These are phyloP conservation scores for Hypoxylon fuscum DNA, from an alignment of 495 filamentous ascomycete genomes.

Conservation along the genomic window DNA sequence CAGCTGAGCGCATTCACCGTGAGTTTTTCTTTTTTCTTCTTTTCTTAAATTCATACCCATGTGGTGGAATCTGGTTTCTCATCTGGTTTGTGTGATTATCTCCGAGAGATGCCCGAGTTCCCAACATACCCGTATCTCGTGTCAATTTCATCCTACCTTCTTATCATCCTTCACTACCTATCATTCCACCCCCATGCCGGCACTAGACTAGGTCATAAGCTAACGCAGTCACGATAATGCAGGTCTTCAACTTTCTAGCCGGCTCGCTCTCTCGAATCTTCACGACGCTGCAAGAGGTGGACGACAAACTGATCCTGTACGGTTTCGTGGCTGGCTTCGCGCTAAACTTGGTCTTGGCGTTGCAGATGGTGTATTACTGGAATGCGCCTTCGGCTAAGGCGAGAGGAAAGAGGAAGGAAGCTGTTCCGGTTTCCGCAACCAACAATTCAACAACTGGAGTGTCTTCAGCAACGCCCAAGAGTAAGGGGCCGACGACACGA, in stretches of 20 bases:
- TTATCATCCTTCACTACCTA: background rate
- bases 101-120: background rate
- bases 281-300: slow-evolving; percentile 94
- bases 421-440: slow-evolving; percentile 26
- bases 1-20: slow-evolving; percentile 97
- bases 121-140: background rate
- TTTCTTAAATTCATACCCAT: no score
- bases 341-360: slow-evolving; percentile 85
- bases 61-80: background rate
- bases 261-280: slow-evolving; percentile 94
- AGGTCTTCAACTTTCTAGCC: slow-evolving; percentile 98
- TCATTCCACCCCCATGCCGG: background rate
- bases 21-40: slow-evolving; percentile 58
- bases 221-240: slow-evolving; percentile 21
- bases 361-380: slow-evolving; percentile 98
- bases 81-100: background rate
- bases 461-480: slow-evolving; percentile 53
- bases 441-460: slow-evolving; percentile 36
- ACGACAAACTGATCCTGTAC: slow-evolving; percentile 93
- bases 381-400: slow-evolving; percentile 71
- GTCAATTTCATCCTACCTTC: background rate
- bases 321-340: slow-evolving; percentile 88
- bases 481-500: slow-evolving; percentile 63
- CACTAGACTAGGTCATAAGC: slow-evolving; percentile 16
- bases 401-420: slow-evolving; percentile 58